These are phyloP conservation scores for Hanseniaspora lachancei DNA, from an alignment of 805 yeast genomes.

Conservation along the genomic window DNA sequence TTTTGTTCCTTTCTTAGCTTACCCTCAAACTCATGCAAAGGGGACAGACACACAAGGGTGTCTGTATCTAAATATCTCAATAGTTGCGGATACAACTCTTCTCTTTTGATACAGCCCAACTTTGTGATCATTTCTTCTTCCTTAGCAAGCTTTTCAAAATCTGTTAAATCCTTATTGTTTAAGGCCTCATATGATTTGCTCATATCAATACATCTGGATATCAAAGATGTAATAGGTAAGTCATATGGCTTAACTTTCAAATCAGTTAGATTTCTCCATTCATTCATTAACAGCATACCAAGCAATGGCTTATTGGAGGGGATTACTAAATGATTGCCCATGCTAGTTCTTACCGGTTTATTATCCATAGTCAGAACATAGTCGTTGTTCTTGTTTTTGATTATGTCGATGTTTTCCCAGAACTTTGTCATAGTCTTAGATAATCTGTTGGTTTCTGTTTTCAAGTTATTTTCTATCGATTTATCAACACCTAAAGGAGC, in stretches of 20 bases:
- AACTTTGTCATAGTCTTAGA: slow-evolving; percentile 59
- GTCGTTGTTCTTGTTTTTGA: slow-evolving; percentile 18
- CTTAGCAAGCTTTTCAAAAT: slow-evolving; percentile 12
- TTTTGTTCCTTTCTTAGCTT: slow-evolving; percentile 67
- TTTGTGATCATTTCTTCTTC: slow-evolving; percentile 43
- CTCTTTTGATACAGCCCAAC: slow-evolving; percentile 40
- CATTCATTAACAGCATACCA: slow-evolving; percentile 69
- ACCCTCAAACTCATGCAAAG: slow-evolving; percentile 71
- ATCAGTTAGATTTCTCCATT: slow-evolving; percentile 68
- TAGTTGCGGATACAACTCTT: slow-evolving; percentile 44
- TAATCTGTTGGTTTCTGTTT: slow-evolving; percentile 54
- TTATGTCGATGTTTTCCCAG: slow-evolving; percentile 57
- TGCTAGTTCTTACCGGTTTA: slow-evolving; percentile 71
- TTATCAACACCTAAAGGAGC: slow-evolving; percentile 23
- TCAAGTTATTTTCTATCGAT: slow-evolving; percentile 39
- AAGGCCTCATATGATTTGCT: slow-evolving; percentile 25
- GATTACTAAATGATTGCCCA: slow-evolving; percentile 55
- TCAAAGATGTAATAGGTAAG: slow-evolving; percentile 76
- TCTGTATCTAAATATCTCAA: slow-evolving; percentile 87
- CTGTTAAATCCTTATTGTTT: slow-evolving; percentile 17
- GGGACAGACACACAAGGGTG: slow-evolving; percentile 77
- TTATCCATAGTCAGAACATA: slow-evolving; percentile 54
- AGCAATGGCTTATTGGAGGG: slow-evolving; percentile 47
- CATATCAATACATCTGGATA: slow-evolving; percentile 77
- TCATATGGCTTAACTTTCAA: slow-evolving; percentile 60